A percentile compares a stretch with the other conserved stretches of the same genome.
These are phyloP conservation scores for Rubroboletus pulcherrimus DNA, from an alignment of 768 basidiomycete genomes.

Conservation along the genomic window DNA sequence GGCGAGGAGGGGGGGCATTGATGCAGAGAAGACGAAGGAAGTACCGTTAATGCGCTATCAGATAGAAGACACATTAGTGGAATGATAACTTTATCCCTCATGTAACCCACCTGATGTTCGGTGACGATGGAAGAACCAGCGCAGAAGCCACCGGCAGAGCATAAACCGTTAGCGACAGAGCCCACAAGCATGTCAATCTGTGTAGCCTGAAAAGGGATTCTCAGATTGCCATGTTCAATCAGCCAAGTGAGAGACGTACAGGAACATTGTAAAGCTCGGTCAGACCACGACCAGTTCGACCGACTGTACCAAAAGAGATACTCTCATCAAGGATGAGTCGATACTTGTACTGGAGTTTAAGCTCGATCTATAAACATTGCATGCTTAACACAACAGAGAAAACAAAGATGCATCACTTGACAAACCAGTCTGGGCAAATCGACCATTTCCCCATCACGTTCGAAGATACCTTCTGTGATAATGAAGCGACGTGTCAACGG, in stretches of 20 bases:
- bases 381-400: neutral
- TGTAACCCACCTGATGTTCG: constrained; percentile 70
- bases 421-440: constrained; percentile 89
- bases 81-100: neutral
- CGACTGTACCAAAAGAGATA: constrained; percentile 90
- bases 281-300: constrained; percentile 88
- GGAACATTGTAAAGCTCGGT: constrained; percentile 95
- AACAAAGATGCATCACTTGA: neutral
- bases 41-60: constrained; percentile 89
- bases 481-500: constrained; percentile 91
- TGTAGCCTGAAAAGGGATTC: constrained; percentile 49
- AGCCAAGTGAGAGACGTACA: constrained; percentile 42
- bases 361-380: constrained; percentile 65
- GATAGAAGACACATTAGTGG: neutral
- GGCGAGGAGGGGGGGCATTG: constrained; percentile 86
- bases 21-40: constrained; percentile 93
- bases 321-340: constrained; percentile 92
- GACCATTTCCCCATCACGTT: constrained; percentile 88
- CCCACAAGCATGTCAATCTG: constrained; percentile 96
- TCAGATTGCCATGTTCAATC: neutral
- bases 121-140: constrained; percentile 81
- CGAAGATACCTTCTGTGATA: constrained; percentile 95
- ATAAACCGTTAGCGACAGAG: constrained; percentile 79
- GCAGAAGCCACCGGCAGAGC: constrained; percentile 90
- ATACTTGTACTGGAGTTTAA: constrained; percentile 95